Conservation (phyloP, 495 filamentous ascomycete genomes). For the Penicillium desertorum region DNA sequence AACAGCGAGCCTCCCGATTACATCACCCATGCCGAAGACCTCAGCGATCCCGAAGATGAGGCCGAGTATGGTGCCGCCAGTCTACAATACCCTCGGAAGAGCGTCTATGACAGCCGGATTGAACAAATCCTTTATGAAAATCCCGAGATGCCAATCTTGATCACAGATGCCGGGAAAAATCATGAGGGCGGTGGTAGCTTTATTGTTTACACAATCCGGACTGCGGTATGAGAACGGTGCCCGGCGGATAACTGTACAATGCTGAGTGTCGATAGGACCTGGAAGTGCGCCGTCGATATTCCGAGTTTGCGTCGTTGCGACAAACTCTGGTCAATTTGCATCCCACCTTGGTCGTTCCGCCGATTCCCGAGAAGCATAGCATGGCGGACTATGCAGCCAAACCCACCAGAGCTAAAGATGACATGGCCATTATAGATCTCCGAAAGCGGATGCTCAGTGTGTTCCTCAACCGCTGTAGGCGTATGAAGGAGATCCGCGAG, state of each 20-base stretch:
- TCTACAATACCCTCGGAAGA: conserved; percentile 57
- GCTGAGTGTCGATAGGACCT: conserved; percentile 63
- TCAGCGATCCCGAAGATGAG: conserved; percentile 64
- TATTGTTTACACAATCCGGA: conserved; percentile 95
- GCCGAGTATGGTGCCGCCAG: conserved; percentile 34
- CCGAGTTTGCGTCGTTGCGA: conserved; percentile 91
- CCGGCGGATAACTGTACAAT: neutral
- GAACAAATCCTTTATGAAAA: conserved; percentile 97
- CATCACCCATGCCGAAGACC: conserved; percentile 53
- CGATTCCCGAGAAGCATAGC: conserved; percentile 96
- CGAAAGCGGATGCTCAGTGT: conserved; percentile 94
- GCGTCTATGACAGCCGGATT: conserved; percentile 89
- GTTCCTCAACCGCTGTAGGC: conserved; percentile 87
- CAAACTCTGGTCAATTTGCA: conserved; percentile 86
- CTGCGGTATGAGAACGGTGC: conserved; percentile 63
- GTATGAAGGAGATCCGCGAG: conserved; percentile 89
- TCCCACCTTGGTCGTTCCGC: conserved; percentile 90
- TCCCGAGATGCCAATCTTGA: conserved; percentile 81
- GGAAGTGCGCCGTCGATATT: conserved; percentile 92
- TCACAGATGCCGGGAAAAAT: conserved; percentile 94
- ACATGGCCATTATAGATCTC: conserved; percentile 91
- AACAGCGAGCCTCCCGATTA: conserved; percentile 58
- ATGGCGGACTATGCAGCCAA: conserved; percentile 99
- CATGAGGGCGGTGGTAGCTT: conserved; percentile 83
- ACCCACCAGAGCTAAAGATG: conserved; percentile 96